Percentiles rank a stretch among this genome's conserved stretches.
These are phyloP conservation scores for Stagonosporopsis vannaccii DNA, from an alignment of 2,329 filamentous ascomycete species.

Conservation along the genomic window DNA sequence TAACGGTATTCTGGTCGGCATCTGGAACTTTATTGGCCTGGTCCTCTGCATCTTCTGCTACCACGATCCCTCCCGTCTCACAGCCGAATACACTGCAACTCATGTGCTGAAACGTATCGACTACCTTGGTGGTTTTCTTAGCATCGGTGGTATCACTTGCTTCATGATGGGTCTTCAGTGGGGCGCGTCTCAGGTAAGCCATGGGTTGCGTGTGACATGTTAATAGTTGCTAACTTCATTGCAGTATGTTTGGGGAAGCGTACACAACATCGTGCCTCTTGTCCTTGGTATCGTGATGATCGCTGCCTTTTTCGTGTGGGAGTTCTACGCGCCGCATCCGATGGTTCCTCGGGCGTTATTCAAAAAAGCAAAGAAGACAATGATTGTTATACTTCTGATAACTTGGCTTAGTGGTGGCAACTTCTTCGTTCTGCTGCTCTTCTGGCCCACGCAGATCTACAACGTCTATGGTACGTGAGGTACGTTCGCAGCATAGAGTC, in stretches of 20 bases:
- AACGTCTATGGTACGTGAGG: constrained; percentile 41
- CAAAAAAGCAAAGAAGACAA: constrained; percentile 39
- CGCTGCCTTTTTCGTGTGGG: constrained; percentile 61
- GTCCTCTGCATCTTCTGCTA: constrained; percentile 57
- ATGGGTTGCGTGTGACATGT: constrained; percentile 18
- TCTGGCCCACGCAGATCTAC: constrained; percentile 46
- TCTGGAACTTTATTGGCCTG: constrained; percentile 62
- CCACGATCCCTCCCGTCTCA: constrained; percentile 50
- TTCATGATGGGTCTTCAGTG: constrained; percentile 52
- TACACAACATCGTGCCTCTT: constrained; percentile 63
- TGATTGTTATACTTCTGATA: constrained; percentile 44
- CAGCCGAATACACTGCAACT: constrained; percentile 49
- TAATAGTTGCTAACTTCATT: constrained; percentile 51
- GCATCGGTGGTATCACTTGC: constrained; percentile 38
- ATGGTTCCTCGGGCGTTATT: constrained; percentile 53
- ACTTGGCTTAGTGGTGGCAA: constrained; percentile 46
- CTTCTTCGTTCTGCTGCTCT: constrained; percentile 45
- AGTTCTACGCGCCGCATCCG: constrained; percentile 51
- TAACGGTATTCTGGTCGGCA: constrained; percentile 60
- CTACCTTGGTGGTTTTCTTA: constrained; percentile 42
- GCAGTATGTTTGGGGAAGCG: constrained; percentile 63
- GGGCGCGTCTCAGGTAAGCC: constrained; percentile 44
- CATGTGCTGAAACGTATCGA: constrained; percentile 42
- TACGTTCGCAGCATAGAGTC: not conserved
- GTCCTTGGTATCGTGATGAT: constrained; percentile 59